Evolutionary conservation across 2,329 filamentous ascomycete species (phyloP).

Genomic region (Macrophomina pseudophaseolina): DNA sequence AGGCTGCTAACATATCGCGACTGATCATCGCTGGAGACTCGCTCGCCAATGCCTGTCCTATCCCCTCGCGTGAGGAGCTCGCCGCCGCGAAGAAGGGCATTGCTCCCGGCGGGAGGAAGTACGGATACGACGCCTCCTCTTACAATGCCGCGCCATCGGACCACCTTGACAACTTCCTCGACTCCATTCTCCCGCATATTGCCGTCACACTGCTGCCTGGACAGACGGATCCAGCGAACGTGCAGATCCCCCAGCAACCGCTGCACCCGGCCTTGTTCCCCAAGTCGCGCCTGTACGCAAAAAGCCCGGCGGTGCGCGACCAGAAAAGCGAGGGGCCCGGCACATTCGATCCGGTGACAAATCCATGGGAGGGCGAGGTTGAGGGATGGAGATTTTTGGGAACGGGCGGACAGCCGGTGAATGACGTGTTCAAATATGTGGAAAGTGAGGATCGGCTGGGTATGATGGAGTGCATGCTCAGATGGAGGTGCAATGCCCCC

Average conservation of each 20-base stretch:
- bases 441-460: conserved; percentile 65
- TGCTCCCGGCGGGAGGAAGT: conserved; percentile 67
- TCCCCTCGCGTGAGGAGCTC: conserved; percentile 54
- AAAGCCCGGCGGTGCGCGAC: conserved; percentile 45
- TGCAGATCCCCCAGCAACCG: conserved; percentile 87
- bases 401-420: conserved; percentile 88
- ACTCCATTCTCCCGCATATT: conserved; percentile 79
- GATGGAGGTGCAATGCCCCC: conserved; percentile 89
- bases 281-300: conserved; percentile 70
- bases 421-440: conserved; percentile 92
- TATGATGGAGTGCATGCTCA: conserved; percentile 93
- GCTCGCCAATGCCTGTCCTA: conserved; percentile 59
- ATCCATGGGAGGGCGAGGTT: conserved; percentile 89
- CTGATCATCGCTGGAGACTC: conserved; percentile 94
- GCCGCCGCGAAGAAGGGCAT: conserved; percentile 52
- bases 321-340: conserved; percentile 51
- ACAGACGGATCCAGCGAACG: conserved; percentile 82
- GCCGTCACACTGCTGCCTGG: conserved; percentile 90
- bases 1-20: conserved; percentile 70
- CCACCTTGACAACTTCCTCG: conserved; percentile 82
- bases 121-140: conserved; percentile 86
- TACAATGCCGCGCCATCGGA: conserved; percentile 88
- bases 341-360: conserved; percentile 89
- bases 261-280: conserved; percentile 94
- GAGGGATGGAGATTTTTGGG: conserved; percentile 89